These are phyloP conservation scores for Boletus smithii DNA, from an alignment of 1,284 basidiomycete genomes.

Conservation along the genomic window DNA sequence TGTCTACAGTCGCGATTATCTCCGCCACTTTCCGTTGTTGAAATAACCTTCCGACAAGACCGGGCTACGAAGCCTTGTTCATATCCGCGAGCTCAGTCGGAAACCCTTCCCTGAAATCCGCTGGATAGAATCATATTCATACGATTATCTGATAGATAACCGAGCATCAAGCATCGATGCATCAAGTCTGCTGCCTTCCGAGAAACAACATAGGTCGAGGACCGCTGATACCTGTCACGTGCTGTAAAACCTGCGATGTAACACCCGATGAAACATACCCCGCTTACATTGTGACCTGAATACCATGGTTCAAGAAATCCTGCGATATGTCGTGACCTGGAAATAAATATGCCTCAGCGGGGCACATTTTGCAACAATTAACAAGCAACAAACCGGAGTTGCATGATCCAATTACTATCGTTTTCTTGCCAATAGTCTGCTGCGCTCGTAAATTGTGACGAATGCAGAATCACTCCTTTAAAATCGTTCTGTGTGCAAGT, in stretches of 20 bases:
- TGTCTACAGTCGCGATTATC: slow-evolving; percentile 1
- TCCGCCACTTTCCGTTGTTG: slow-evolving; percentile 2
- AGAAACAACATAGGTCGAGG: slow-evolving; percentile 48
- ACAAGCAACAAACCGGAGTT: slow-evolving; percentile 47
- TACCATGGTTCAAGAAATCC: slow-evolving; percentile 38
- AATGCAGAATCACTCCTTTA: slow-evolving; percentile 49
- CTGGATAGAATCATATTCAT: too few species aligned
- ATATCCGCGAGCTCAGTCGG: slow-evolving; percentile 5
- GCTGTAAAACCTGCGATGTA: too few species aligned
- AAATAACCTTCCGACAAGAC: background rate
- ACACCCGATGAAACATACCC: too few species aligned
- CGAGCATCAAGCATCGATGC: slow-evolving; percentile 31
- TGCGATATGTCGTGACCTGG: slow-evolving; percentile 42
- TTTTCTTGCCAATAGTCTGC: slow-evolving; percentile 51
- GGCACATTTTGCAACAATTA: too few species aligned
- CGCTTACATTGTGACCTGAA: too few species aligned
- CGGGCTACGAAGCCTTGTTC: background rate
- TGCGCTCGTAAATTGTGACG: slow-evolving; percentile 44
- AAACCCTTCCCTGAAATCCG: background rate
- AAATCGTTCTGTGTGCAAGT: too few species aligned
- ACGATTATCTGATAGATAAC: background rate
- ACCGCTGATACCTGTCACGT: slow-evolving; percentile 48
- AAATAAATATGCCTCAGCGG: too few species aligned
- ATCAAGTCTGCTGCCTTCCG: slow-evolving; percentile 42
- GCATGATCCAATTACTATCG: slow-evolving; percentile 54